A percentile compares a stretch with the other conserved stretches of the same genome.
phyloP scores from a whole-genome alignment of 179 eudicot genomes.

The Silene coronaria region DNA sequence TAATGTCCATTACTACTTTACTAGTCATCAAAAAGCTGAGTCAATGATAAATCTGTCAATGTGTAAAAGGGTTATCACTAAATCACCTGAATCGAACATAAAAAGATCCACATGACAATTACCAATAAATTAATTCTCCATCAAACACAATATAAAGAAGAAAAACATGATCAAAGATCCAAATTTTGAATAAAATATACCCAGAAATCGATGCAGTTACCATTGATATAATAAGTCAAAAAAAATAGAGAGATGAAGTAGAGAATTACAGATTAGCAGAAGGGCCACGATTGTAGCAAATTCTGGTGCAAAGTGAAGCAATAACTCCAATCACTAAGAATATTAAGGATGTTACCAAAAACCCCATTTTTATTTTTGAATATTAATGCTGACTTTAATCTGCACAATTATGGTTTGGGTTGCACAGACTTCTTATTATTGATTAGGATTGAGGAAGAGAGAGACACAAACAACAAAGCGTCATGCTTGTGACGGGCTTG shows the following conservation, averaged over 20 bases:
- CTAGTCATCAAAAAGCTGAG: neutral
- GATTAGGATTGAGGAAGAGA: neutral
- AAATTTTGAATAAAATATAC: neutral
- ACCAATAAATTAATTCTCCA: neutral
- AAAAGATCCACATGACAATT: neutral
- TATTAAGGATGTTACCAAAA: constrained; percentile 65
- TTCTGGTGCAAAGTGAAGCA: constrained; percentile 59
- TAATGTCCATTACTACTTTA: no score
- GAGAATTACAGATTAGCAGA: constrained; percentile 70
- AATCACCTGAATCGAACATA: neutral
- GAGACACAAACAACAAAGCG: neutral
- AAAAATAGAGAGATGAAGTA: neutral
- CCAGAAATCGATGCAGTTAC: constrained; percentile 3
- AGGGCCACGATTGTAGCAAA: constrained; percentile 85
- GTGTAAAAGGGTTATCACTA: neutral
- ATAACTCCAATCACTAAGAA: constrained; percentile 64
- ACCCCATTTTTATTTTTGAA: constrained; percentile 36
- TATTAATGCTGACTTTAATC: neutral
- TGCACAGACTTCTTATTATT: neutral
- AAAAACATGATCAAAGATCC: constrained; percentile 20
- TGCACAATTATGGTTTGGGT: neutral
- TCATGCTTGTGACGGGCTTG: no score
- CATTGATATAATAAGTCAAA: neutral
- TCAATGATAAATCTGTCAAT: neutral
- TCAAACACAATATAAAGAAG: neutral